These are phyloP conservation scores for Obelidium mucronatum DNA, from an alignment of 192 early-diverging fungal genomes.

Conservation along the genomic window DNA sequence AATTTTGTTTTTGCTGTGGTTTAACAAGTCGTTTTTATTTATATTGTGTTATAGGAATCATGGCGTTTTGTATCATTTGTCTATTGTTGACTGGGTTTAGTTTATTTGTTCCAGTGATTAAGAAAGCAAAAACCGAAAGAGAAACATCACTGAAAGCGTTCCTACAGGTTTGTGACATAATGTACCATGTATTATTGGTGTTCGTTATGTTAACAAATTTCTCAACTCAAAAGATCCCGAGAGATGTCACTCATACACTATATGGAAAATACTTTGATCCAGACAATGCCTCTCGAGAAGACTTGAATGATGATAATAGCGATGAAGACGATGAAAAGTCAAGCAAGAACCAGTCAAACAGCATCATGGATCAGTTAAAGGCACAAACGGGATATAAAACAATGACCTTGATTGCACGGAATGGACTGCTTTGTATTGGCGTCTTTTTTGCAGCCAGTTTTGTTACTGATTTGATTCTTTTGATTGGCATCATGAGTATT, in stretches of 20 bases:
- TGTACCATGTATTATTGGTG: background rate
- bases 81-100: background rate
- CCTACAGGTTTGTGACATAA: slow-evolving; percentile 18
- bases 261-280: slow-evolving; percentile 33
- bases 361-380: background rate
- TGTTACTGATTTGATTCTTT: background rate
- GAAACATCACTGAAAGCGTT: slow-evolving; percentile 40
- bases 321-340: background rate
- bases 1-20: slow-evolving; percentile 15
- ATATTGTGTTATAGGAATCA: background rate
- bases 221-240: slow-evolving; percentile 32
- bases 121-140: slow-evolving; percentile 26
- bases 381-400: slow-evolving; percentile 15
- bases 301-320: slow-evolving; percentile 2
- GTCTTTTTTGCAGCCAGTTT: slow-evolving; percentile 12
- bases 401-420: background rate
- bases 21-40: background rate
- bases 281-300: slow-evolving; percentile 10
- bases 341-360: background rate
- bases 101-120: slow-evolving; percentile 37
- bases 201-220: background rate
- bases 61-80: background rate
- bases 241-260: slow-evolving; percentile 22
- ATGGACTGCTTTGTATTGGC: background rate
- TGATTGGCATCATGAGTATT: slow-evolving; percentile 7